Base-by-base conservation (phyloP, 1,139 yeast genomes). In the Candida freyschussii region DNA sequence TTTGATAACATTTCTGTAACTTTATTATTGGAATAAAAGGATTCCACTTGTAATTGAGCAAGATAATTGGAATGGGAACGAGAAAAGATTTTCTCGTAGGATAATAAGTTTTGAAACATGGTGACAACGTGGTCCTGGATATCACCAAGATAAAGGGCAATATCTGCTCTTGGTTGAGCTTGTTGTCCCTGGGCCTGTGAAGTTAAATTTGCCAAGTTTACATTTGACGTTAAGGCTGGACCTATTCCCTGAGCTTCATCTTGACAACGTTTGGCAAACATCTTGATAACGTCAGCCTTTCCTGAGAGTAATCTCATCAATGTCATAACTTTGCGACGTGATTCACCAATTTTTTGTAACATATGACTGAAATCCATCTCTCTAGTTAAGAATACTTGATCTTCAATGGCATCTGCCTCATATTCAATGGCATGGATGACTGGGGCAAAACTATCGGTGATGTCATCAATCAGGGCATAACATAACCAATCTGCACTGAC, bases 91-190 rank as follows among this genome's bases (percentile, higher is more conserved):
- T 89, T 89, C 58, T 89, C 98, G 52, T 86, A 89, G 4, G 95
- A 85, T 32, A 79, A 61, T 53, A 89, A 71, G 51, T 86, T 87
- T 59, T 87, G 96, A 58, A 79, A 83, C 97, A 89, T 89, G 13
- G 97, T 89, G 41, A 89, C 78, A 50, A 89, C 84, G 71, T 89
- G 98, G 69, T 89, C 97, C 63, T 89, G 97, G 52, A 89, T 89
- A 76, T 91, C 98, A 39, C 97, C 96, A 43, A 91, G 63, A 57
- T 89, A 91, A 43, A 91, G 67, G 0, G 91, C 91, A 53, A 82
- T 82, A 52, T 82, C 91, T 13, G 81, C 87, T 52, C 93, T 68
- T 37, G 91, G 91, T 53, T 78, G 84, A 0, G 80, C 75, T 13
- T 34, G 41, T 22, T 45, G 42, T 16, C 32, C 37, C 6, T 32